Evolutionary conservation across 768 basidiomycete genomes (phyloP).

Genomic region (Lactarius vividus): DNA sequence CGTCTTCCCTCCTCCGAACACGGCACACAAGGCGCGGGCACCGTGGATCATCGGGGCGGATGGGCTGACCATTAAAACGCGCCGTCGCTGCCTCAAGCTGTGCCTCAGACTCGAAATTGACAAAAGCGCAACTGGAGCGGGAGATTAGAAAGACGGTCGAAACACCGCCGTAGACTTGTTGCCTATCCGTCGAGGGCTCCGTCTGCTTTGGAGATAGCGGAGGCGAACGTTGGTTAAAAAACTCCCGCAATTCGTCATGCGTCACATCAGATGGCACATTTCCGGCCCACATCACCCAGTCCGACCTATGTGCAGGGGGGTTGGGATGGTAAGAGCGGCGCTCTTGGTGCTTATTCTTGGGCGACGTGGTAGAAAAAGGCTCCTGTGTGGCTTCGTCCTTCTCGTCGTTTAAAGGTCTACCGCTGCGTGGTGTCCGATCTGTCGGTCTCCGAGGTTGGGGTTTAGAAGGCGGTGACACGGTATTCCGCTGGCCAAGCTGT

Average conservation of each 20-base stretch:
- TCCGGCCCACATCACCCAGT: slow-evolving; percentile 97
- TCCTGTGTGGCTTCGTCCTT: not conserved
- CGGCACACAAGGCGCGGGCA: slow-evolving; percentile 84
- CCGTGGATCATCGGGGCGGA: slow-evolving; percentile 68
- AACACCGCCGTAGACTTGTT: slow-evolving; percentile 49
- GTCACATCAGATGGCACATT: slow-evolving; percentile 85
- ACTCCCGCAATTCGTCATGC: slow-evolving; percentile 81
- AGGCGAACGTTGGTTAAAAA: slow-evolving; percentile 54
- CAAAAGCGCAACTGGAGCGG: slow-evolving; percentile 93
- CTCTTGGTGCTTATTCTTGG: slow-evolving; percentile 21
- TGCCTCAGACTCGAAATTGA: slow-evolving; percentile 73
- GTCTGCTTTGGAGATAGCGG: slow-evolving; percentile 18
- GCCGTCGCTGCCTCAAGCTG: slow-evolving; percentile 65
- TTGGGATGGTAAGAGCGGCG: slow-evolving; percentile 68
- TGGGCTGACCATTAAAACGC: slow-evolving; percentile 65
- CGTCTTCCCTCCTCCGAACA: slow-evolving; percentile 76
- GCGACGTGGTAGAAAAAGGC: not conserved
- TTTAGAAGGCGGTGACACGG: not conserved
- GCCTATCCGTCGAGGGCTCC: slow-evolving; percentile 16
- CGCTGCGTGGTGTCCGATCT: not conserved
- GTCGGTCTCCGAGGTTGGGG: not conserved
- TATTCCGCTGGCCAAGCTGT: slow-evolving; percentile 5
- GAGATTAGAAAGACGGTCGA: slow-evolving; percentile 88
- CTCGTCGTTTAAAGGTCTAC: not conserved
- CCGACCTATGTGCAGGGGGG: slow-evolving; percentile 70